Conservation (phyloP, 2,329 filamentous ascomycete species). For the Boeremia exigua region DNA sequence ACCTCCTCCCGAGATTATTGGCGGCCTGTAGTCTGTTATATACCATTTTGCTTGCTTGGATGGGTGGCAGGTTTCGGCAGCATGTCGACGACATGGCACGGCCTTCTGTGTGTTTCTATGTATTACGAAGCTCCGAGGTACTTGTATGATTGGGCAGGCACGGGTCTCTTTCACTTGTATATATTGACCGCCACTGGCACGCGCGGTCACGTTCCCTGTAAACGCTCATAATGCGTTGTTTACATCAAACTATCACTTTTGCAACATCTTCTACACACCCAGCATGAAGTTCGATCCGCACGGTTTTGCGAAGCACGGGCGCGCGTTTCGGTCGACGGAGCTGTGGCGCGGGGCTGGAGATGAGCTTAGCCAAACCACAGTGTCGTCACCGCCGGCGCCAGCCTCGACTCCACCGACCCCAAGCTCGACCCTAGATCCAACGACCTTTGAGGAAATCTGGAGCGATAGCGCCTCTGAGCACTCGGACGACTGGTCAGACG, state of each 20-base stretch:
- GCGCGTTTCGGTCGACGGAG: neutral
- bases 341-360: constrained; percentile 4
- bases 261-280: neutral
- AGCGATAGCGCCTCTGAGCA: constrained; percentile 2
- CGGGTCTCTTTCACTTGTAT: constrained; percentile 12
- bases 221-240: constrained; percentile 3
- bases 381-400: constrained; percentile 9
- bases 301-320: neutral
- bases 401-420: constrained; percentile 10
- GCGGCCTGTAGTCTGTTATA: constrained; percentile 14
- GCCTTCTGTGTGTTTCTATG: constrained; percentile 1
- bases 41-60: constrained; percentile 6
- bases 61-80: neutral
- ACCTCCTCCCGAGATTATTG: constrained; percentile 11
- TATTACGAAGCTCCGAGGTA: neutral
- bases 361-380: neutral
- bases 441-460: constrained; percentile 8
- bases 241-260: neutral
- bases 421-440: constrained; percentile 1
- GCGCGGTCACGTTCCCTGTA: neutral
- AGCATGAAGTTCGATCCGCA: neutral
- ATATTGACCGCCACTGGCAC: constrained; percentile 8
- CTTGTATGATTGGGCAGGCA: constrained; percentile 11
- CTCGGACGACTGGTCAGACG: constrained; percentile 4
- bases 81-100: constrained; percentile 2